Base-by-base conservation (phyloP, 306 rosid species). In the Dryas alaskensis region DNA sequence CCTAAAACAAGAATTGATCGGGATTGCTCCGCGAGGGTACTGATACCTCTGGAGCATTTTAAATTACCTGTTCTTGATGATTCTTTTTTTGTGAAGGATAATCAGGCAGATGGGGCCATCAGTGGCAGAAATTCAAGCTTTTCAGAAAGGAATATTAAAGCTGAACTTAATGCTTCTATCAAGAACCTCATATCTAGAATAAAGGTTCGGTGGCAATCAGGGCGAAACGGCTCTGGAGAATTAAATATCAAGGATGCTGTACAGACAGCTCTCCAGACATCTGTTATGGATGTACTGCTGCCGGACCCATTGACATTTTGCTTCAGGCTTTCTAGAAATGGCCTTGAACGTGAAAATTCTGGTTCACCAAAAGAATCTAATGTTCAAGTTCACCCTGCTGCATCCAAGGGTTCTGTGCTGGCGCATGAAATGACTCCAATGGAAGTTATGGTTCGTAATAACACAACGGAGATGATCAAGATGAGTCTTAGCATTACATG, bases 291-390 rank as follows among this genome's bases (percentile, higher is more conserved):
- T 69, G 89, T 94, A 48, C 84, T 94, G 76, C 86, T 94, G 79
- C 98, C 99, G 53, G 98, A 94, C 80, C 99, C 99, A 10, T 84
- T 94, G 75, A 94, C 99, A 19, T 94, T 89, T 73, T 88, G 93
- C 80, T 94, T 94, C 84, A 88, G 90, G 85, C 92, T 90, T 70
- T 79, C 80, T 65, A 79, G 88, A 67, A 74, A 80, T 55, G 69
- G 74, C 67, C 69, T 58, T 10, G 84, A 81, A 67, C 70, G 86
- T 52, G 83, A 65, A 63, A 78, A 79, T 45, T 12, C 66, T 76
- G 78, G 70, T 73, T 49, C 78, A 9, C 70, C 59, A 22, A 68
- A 55, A 53, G 76, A 79, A 65, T 73, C 82, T n/a, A 74, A 59
- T 69, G 63, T 53, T 46, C 52, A 67, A 60, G 78, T 62, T 51